Conservation (phyloP, 2,329 filamentous ascomycete genomes). For the Calonectria honghensis region DNA sequence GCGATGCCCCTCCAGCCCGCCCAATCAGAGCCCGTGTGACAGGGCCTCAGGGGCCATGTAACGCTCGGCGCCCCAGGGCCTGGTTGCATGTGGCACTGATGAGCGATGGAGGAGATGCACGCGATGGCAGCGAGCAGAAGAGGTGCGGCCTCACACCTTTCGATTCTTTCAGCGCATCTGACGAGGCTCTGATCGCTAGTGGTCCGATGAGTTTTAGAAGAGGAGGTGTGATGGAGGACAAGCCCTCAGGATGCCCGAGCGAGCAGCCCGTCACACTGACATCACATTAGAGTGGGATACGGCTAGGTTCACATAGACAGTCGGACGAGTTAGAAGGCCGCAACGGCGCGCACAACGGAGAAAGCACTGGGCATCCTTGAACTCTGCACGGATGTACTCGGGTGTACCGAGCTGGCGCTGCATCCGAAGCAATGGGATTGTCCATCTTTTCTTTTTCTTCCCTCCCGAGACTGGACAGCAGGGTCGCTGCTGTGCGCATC, state of each 20-base stretch:
- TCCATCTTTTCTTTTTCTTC: slow-evolving; percentile 34
- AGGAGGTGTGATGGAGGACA: slow-evolving; percentile 34
- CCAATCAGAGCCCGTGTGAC: slow-evolving; percentile 35
- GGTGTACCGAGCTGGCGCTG: neutral
- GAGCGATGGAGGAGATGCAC: slow-evolving; percentile 29
- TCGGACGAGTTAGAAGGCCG: slow-evolving; percentile 17
- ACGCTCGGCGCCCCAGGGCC: slow-evolving; percentile 38
- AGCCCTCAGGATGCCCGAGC: slow-evolving; percentile 33
- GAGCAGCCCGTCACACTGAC: slow-evolving; percentile 44
- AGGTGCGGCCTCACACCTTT: slow-evolving; percentile 51
- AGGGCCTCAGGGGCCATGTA: slow-evolving; percentile 38
- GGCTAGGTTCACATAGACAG: slow-evolving; percentile 35
- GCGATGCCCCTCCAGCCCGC: slow-evolving; percentile 16
- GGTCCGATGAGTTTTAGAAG: slow-evolving; percentile 46
- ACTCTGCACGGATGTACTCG: slow-evolving; percentile 19
- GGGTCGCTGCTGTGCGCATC: slow-evolving; percentile 26
- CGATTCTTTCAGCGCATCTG: slow-evolving; percentile 53
- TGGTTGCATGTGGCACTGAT: slow-evolving; percentile 25
- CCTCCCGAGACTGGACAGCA: neutral
- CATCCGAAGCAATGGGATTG: slow-evolving; percentile 17
- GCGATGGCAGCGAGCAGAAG: slow-evolving; percentile 34
- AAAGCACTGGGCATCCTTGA: slow-evolving; percentile 1
- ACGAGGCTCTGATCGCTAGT: slow-evolving; percentile 49
- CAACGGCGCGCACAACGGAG: slow-evolving; percentile 14
- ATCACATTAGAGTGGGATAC: slow-evolving; percentile 48